Evolutionary conservation across 2,329 filamentous ascomycete genomes (phyloP), one percentile per base, ranked within the genome.

Genomic region (Tolypocladium nubicola): DNA sequence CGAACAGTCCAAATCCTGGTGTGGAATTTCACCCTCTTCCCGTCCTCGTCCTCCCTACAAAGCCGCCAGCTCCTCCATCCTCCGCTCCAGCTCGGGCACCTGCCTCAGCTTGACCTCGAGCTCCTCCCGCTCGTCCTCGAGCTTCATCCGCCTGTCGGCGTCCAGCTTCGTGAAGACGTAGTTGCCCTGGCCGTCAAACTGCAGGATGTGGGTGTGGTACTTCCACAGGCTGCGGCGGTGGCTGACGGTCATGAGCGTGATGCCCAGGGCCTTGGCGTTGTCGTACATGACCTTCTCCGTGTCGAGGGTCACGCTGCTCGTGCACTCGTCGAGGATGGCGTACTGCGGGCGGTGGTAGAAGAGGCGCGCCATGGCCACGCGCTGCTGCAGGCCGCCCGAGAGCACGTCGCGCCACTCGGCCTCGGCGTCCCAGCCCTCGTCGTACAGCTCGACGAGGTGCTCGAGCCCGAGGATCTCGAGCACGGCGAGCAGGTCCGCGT

Each of bases 251-350:
- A 99, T 97, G 61, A 99, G 80, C 0, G 94, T 97, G 65, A 97
- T 94, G 4, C 90, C 91, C 21, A 97, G 75, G 21, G 83, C 80
- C 79, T 99, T 97, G 54, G 94, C 94, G 57, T 90, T 92, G 65
- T 97, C 93, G 72, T 99, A 99, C 91, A 99, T 97, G 69, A 90
- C 82, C 69, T 90, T 88, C 69, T 99, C 94, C 60, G 92, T 91
- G 64, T 97, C 93, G 35, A 97, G 80, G 19, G 95, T 97, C n/a
- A 99, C 90, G 55, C 86, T 90, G 57, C 87, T 92, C 8, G 94
- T 99, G 73, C 94, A 99, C 75, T 99, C 94, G 70, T 99, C 94
- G 41, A 99, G 78, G 63, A 99, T 99, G 13, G 94, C 94, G 71
- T 96, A 97, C 65, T 88, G 87, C 0, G 93, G 93, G 11, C 85